Evolutionary conservation across 371 early-diverging fungal species (phyloP), one percentile per base, ranked within the genome.

Genomic region (Coemansia linderi): DNA sequence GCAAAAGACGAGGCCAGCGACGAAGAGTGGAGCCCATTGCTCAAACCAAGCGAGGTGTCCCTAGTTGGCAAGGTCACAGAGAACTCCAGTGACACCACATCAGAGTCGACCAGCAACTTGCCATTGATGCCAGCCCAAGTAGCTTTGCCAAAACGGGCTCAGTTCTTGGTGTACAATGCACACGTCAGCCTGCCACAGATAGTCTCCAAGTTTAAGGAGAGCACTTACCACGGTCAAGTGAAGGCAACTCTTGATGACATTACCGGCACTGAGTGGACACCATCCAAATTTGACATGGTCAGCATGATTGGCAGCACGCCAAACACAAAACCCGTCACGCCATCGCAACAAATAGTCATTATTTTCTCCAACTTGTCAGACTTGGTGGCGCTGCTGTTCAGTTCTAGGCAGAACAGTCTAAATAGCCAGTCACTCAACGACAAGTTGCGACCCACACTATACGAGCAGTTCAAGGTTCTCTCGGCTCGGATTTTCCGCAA

Each of bases 401-500:
- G 52, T 15, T 46, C 33, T 24, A 54, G 71, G 33, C n/a, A 61
- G 38, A 59, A 80, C 66, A 48, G 78, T 75, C 15, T 68, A 83
- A 7, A 73, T 63, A 13, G 79, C 85, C 3, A 82, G 78, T 61
- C 82, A 73, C 46, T 43, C 3, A 41, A 56, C 1, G 73, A 76
- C 46, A 68, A 68, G 48, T 43, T 68, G 59, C 87, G 92, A 2
- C 88, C 92, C 6, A 84, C 90, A 0, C 85, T 86, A 67, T 82
- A 83, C 63, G 87, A 87, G 4, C 96, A 96, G 68, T 93, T 94
- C 80, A 83, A 73, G 41, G 92, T 96, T 27, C 79, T 96, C 37
- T 88, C 91, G 19, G 86, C 88, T 13, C 84, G 96, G 39, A 92
- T 95, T 4, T 89, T 96, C 81, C 91, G 90, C 69, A 92, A 95